phyloP scores from a whole-genome alignment of 2,329 filamentous ascomycete genomes.

The Neoarthrinium moseri region DNA sequence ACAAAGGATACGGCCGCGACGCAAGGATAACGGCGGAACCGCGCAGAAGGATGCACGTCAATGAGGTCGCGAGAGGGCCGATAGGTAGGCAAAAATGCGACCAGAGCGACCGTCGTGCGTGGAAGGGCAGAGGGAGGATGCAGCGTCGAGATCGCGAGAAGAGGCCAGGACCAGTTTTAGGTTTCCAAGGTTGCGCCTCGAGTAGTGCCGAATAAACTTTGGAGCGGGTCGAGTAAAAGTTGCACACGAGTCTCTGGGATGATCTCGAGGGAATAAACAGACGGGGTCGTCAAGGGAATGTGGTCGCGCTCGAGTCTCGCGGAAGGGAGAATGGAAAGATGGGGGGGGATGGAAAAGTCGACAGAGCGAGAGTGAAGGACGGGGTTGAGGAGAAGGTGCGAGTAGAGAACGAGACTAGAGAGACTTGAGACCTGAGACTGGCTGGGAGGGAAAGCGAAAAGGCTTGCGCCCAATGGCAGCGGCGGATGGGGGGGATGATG shows the following conservation, averaged over 20 bases:
- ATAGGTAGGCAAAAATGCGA: slow-evolving; percentile 14
- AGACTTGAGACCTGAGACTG: too few species aligned
- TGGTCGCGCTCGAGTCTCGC: not conserved
- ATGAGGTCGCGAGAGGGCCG: slow-evolving; percentile 12
- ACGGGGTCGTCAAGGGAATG: not conserved
- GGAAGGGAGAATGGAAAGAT: not conserved
- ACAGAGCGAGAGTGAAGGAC: slow-evolving; percentile 5
- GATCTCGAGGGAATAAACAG: not conserved
- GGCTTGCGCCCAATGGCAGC: slow-evolving; percentile 10
- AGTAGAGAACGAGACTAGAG: too few species aligned
- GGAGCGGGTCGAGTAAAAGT: not conserved
- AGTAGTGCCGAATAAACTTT: slow-evolving; percentile 18
- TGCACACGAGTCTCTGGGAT: not conserved
- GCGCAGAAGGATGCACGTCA: slow-evolving; percentile 14
- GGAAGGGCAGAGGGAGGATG: slow-evolving; percentile 12
- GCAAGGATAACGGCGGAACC: slow-evolving; percentile 22
- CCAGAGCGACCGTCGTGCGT: slow-evolving; percentile 10
- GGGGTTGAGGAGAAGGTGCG: slow-evolving; percentile 8
- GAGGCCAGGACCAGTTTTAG: slow-evolving; percentile 19
- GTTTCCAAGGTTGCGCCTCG: slow-evolving; percentile 26
- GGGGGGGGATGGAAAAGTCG: not conserved
- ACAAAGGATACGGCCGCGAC: slow-evolving; percentile 26
- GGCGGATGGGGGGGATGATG: not conserved
- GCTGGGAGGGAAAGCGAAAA: slow-evolving; percentile 11
- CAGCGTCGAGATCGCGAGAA: slow-evolving; percentile 18